phyloP scores from a whole-genome alignment of 805 yeast species.

The Ogataea degrootiae region DNA sequence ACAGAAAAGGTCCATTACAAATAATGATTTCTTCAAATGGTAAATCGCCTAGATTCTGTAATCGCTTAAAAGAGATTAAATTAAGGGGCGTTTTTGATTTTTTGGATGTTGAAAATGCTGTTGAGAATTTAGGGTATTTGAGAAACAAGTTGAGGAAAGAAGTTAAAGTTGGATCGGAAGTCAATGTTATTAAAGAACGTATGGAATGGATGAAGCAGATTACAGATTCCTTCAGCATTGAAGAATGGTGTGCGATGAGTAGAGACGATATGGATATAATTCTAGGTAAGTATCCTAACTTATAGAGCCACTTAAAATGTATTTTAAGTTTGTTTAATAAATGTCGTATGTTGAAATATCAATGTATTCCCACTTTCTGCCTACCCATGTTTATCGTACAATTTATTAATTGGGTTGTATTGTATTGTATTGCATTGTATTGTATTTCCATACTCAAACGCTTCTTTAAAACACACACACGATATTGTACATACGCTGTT shows the following conservation, averaged over 20 bases:
- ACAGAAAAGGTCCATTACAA: conserved; percentile 67
- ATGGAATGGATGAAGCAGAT: conserved; percentile 68
- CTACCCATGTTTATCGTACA: no score
- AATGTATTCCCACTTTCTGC: no score
- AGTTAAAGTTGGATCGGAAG: conserved; percentile 40
- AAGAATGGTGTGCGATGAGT: conserved; percentile 52
- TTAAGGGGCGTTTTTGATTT: conserved; percentile 39
- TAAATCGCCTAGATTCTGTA: conserved; percentile 70
- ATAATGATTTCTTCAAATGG: conserved; percentile 84
- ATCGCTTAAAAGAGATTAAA: conserved; percentile 52
- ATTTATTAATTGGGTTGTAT: no score
- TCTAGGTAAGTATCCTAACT: conserved; percentile 44
- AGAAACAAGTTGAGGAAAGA: conserved; percentile 44
- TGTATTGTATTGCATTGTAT: no score
- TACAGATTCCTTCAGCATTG: conserved; percentile 55
- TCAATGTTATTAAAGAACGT: conserved; percentile 47
- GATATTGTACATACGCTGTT: no score
- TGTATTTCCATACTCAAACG: no score
- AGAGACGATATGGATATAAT: conserved; percentile 35
- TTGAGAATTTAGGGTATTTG: conserved; percentile 54
- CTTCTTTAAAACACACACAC: no score
- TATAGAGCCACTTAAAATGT: conserved; percentile 28
- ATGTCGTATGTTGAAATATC: not conserved
- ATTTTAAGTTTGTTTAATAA: not conserved
- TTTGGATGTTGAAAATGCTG: conserved; percentile 46